Evolutionary conservation across 2,329 filamentous ascomycete species (phyloP).

Genomic region (Penicillium sp.): DNA sequence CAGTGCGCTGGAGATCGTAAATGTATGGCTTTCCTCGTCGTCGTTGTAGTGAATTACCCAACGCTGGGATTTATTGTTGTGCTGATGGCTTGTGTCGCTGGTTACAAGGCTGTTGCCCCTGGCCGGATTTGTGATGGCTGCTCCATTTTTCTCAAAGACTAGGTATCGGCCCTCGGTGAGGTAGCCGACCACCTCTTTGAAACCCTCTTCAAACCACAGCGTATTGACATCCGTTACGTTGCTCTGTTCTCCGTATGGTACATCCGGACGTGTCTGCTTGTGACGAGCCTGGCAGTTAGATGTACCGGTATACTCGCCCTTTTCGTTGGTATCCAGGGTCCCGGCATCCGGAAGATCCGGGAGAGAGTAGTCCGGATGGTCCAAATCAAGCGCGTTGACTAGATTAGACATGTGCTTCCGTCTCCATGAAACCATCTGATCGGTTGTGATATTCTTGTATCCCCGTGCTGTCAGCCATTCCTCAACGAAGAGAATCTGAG

Average conservation of each 20-base stretch:
- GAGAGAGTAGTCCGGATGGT: slow-evolving; percentile 48
- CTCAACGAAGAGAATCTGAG: slow-evolving; percentile 55
- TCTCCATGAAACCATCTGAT: slow-evolving; percentile 47
- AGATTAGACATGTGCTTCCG: slow-evolving; percentile 49
- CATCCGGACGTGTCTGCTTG: slow-evolving; percentile 38
- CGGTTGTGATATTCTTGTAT: slow-evolving; percentile 38
- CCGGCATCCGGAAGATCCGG: slow-evolving; percentile 46
- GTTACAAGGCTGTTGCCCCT: slow-evolving; percentile 12
- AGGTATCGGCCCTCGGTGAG: slow-evolving; percentile 56
- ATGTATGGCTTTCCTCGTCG: slow-evolving; percentile 32
- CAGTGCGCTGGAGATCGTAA: slow-evolving; percentile 41
- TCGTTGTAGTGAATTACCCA: slow-evolving; percentile 49
- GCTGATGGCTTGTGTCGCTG: slow-evolving; percentile 29
- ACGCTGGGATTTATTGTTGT: slow-evolving; percentile 45
- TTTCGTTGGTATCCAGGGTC: slow-evolving; percentile 41
- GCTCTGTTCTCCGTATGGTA: slow-evolving; percentile 48
- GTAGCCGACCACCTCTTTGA: slow-evolving; percentile 51
- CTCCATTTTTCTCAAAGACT: slow-evolving; percentile 48
- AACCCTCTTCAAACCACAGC: slow-evolving; percentile 51
- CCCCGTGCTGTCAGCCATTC: slow-evolving; percentile 48
- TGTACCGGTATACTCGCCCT: slow-evolving; percentile 47
- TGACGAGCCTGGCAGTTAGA: slow-evolving; percentile 45
- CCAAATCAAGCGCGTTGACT: slow-evolving; percentile 48
- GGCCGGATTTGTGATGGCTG: slow-evolving; percentile 40
- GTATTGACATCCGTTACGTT: slow-evolving; percentile 30